phyloP scores from a whole-genome alignment of 805 yeast genomes.

The Suhomyces tanzawaensis region DNA sequence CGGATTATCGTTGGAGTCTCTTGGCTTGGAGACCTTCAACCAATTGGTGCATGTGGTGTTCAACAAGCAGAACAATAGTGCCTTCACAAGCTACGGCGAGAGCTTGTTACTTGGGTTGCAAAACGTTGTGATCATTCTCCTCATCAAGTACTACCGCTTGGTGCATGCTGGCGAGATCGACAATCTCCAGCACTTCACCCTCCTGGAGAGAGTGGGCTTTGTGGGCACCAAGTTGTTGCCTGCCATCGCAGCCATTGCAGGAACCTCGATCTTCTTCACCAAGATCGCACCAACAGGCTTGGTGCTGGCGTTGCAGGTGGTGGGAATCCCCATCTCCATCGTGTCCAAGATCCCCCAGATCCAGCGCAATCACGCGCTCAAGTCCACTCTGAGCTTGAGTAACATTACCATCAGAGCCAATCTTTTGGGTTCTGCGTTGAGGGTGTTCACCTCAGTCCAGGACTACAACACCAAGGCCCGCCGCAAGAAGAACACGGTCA shows the following conservation, averaged over 20 bases:
- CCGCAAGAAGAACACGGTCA: slow-evolving; percentile 14
- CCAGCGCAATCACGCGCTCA: slow-evolving; percentile 28
- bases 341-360: slow-evolving; percentile 42
- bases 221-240: slow-evolving; percentile 18
- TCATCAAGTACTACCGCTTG: slow-evolving; percentile 34
- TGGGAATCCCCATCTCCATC: slow-evolving; percentile 38
- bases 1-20: slow-evolving; percentile 37
- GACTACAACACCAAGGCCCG: slow-evolving; percentile 20
- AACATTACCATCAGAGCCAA: slow-evolving; percentile 41
- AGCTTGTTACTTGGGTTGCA: slow-evolving; percentile 38
- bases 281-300: slow-evolving; percentile 30
- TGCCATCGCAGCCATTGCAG: slow-evolving; percentile 30
- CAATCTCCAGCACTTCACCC: slow-evolving; percentile 1
- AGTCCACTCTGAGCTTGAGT: slow-evolving; percentile 37
- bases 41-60: slow-evolving; percentile 40
- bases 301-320: slow-evolving; percentile 31
- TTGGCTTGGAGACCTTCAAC: slow-evolving; percentile 35
- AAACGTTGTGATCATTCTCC: slow-evolving; percentile 33
- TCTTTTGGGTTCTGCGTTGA: slow-evolving; percentile 34
- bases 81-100: slow-evolving; percentile 42
- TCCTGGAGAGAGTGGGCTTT: neutral
- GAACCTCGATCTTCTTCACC: slow-evolving; percentile 25
- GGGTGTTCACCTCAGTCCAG: slow-evolving; percentile 41
- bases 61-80: slow-evolving; percentile 32
- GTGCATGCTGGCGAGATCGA: slow-evolving; percentile 11